A percentile compares a stretch with the other conserved stretches of the same genome.
These are phyloP conservation scores for Tuber indicum DNA, from an alignment of 495 filamentous ascomycete species.

Conservation along the genomic window DNA sequence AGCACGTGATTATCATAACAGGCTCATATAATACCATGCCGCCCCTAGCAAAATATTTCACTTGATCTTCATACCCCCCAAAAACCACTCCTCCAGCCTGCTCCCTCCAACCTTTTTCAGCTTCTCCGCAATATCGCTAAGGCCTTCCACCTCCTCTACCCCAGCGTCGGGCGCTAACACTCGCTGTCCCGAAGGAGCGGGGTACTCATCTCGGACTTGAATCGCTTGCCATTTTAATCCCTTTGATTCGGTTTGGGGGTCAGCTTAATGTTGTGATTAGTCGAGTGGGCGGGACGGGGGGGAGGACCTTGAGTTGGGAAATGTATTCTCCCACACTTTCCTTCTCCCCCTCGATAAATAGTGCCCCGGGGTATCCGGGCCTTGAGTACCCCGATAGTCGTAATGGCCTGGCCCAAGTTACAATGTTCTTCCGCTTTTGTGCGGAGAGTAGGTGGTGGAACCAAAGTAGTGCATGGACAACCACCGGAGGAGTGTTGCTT, in stretches of 20 bases:
- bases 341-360: conserved; percentile 8
- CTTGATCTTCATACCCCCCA: conserved; percentile 8
- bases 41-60: not conserved
- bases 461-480: not conserved
- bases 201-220: not conserved
- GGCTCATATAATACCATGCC: too few relatives aligned
- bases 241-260: not conserved
- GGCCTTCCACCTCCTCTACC: not conserved
- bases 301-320: conserved; percentile 1
- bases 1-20: not conserved
- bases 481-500: not conserved
- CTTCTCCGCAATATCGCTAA: conserved; percentile 4
- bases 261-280: not conserved
- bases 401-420: not conserved
- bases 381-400: conserved; percentile 3
- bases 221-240: conserved; percentile 12
- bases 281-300: not conserved
- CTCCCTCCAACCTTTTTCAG: not conserved
- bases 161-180: not conserved
- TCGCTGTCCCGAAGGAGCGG: not conserved
- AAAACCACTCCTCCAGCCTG: conserved; percentile 9
- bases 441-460: conserved; percentile 9
- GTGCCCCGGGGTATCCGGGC: not conserved
- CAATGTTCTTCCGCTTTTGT: conserved; percentile 1
- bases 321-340: conserved; percentile 4